Evolutionary conservation across 225 moss, liverwort and hornwort genomes (phyloP).

Genomic region (Asterella californica): DNA sequence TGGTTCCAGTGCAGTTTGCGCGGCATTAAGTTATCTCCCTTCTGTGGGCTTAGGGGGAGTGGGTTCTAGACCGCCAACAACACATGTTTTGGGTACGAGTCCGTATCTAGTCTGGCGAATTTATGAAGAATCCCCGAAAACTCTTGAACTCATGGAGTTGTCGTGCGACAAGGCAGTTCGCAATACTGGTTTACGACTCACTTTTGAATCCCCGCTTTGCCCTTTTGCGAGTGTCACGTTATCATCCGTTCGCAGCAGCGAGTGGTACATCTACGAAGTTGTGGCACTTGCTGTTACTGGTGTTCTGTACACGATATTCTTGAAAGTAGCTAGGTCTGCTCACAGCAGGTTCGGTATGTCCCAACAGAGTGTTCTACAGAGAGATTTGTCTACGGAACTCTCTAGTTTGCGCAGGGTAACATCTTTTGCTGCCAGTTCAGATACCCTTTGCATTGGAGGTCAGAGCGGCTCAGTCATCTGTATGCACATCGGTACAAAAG

Average conservation of each 20-base stretch:
- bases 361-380: conserved; percentile 29
- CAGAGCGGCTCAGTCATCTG: conserved; percentile 44
- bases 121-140: conserved; percentile 32
- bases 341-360: conserved; percentile 31
- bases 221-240: conserved; percentile 40
- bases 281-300: conserved; percentile 35
- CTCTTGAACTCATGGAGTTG: conserved; percentile 39
- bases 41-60: conserved; percentile 24
- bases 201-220: conserved; percentile 35
- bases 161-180: conserved; percentile 30
- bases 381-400: conserved; percentile 33
- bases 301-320: conserved; percentile 31
- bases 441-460: conserved; percentile 42
- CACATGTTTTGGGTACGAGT: conserved; percentile 15
- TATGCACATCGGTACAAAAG: conserved; percentile 24
- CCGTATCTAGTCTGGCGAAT: conserved; percentile 41
- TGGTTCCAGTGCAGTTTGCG: conserved; percentile 26
- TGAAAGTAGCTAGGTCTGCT: conserved; percentile 27
- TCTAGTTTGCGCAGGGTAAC: conserved; percentile 35
- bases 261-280: conserved; percentile 30
- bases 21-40: conserved; percentile 22
- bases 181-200: conserved; percentile 39
- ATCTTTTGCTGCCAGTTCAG: conserved; percentile 36
- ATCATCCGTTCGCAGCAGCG: conserved; percentile 20
- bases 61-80: conserved; percentile 22